Base-by-base conservation (phyloP, 768 basidiomycete genomes). In the Mycena galericulata region DNA sequence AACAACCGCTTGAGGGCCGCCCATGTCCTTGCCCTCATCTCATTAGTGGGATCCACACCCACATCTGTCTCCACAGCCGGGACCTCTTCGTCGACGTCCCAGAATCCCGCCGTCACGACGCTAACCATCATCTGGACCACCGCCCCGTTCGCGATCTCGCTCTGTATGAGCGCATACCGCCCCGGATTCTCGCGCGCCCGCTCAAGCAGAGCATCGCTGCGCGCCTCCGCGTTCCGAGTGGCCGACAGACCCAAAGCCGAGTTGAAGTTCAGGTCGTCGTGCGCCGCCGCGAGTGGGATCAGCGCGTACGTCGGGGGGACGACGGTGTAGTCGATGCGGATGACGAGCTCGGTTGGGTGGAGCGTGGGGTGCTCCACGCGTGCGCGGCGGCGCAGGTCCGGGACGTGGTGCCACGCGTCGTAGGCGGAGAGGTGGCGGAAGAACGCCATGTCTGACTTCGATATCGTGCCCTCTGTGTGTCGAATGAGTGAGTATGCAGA, bases 201-300 rank as follows among this genome's bases (percentile, higher is more conserved):
- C 64, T 83, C 79, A 59, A 84, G 65, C 4, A 82, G 66, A 24
- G 77, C 77, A n/a, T 81, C 79, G 70, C 79, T 80, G n/a, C 81
- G 74, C 36, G 79, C 79, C 61, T 77, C 76, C n/a, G 77, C 71
- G 50, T 78, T 79, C 24, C n/a, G n/a, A n/a, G n/a, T n/a, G n/a
- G 61, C 58, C 27, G 76, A 75, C n/a, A n/a, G n/a, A 2, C 74
- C 74, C 10, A 54, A 53, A 1, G 63, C 67, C n/a, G 26, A 22
- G 34, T 7, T 14, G 34, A 36, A 36, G 34, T 14, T 36, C 14
- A 71, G 72, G 26, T 59, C 61, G 32, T 70, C 51, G 29, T 73
- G 75, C 27, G 76, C 74, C 15, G 74, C 75, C 18, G 67, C 57
- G 9, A 83, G 75, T 8, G 74, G 74, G 30, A 74, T 51, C 14